Conservation (phyloP, 2,329 filamentous ascomycete genomes). For the Trichoderma koningiopsis region DNA sequence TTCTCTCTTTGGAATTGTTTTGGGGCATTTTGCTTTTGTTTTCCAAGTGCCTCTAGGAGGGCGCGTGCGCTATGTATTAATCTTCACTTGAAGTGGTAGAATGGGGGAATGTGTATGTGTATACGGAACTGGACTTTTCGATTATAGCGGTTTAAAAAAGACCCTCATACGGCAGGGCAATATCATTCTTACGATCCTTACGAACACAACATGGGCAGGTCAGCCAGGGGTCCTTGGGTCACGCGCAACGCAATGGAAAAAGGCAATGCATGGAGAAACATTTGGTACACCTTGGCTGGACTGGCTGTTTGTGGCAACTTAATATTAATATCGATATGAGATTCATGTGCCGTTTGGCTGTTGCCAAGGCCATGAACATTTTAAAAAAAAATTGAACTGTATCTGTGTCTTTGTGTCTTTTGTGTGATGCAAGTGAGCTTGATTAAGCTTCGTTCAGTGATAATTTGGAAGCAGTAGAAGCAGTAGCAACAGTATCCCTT, state of each 20-base stretch:
- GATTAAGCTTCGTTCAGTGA: neutral
- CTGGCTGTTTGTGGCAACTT: conserved; percentile 19
- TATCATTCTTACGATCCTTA: conserved; percentile 63
- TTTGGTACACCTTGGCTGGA: conserved; percentile 6
- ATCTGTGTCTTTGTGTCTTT: neutral
- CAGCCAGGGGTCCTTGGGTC: conserved; percentile 32
- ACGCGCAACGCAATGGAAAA: conserved; percentile 13
- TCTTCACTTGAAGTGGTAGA: conserved; percentile 9
- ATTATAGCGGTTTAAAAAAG: conserved; percentile 20
- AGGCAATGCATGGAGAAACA: conserved; percentile 5
- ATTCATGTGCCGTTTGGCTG: conserved; percentile 20
- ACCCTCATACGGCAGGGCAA: conserved; percentile 21
- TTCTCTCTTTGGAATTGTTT: neutral
- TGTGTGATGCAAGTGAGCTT: neutral
- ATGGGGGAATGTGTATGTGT: conserved; percentile 26
- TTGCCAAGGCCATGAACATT: conserved; percentile 18
- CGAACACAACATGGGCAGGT: conserved; percentile 37
- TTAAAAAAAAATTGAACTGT: conserved; percentile 9
- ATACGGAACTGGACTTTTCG: conserved; percentile 26
- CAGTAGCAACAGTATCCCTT: neutral
- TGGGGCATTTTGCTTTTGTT: neutral
- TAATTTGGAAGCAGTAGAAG: neutral
- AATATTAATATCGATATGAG: conserved; percentile 25
- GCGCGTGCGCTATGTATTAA: conserved; percentile 6
- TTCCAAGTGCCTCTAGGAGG: conserved; percentile 13